Percentiles rank a stretch among this genome's conserved stretches.
phyloP scores from a whole-genome alignment of 345 rosid genomes.

The Salix arbutifolia region DNA sequence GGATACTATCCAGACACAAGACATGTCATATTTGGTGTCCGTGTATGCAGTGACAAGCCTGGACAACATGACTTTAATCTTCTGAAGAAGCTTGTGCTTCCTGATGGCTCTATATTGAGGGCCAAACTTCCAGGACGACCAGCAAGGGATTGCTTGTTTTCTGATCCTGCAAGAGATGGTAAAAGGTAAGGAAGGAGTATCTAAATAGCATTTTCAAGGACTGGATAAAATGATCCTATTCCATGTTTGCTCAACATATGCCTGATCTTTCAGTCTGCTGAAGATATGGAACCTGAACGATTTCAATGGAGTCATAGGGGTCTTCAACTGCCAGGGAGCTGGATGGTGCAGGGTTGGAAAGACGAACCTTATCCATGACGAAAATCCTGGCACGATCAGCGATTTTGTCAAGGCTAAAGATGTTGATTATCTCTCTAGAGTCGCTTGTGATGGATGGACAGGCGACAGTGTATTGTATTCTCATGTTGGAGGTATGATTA shows the following conservation, averaged over 20 bases:
- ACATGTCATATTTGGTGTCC: background rate
- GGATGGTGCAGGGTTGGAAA: constrained; percentile 64
- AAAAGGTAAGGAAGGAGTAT: constrained; percentile 34
- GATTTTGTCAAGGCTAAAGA: constrained; percentile 50
- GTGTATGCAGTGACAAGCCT: constrained; percentile 51
- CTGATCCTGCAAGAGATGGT: constrained; percentile 61
- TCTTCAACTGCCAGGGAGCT: constrained; percentile 67
- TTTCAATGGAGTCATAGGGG: constrained; percentile 51
- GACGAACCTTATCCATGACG: constrained; percentile 56
- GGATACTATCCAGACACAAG: background rate
- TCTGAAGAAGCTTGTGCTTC: constrained; percentile 59
- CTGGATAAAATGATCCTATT: background rate
- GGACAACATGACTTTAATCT: constrained; percentile 63
- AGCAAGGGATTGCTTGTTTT: constrained; percentile 58
- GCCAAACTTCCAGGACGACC: constrained; percentile 73
- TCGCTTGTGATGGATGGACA: constrained; percentile 46
- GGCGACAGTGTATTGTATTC: constrained; percentile 54
- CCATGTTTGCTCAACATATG: background rate
- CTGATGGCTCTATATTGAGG: constrained; percentile 61
- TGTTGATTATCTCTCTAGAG: constrained; percentile 51
- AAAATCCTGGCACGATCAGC: constrained; percentile 47
- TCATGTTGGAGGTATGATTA: constrained; percentile 50
- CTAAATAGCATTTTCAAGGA: background rate
- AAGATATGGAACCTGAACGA: constrained; percentile 69
- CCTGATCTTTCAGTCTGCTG: constrained; percentile 37